Base-by-base conservation (phyloP, 371 early-diverging fungal genomes). In the Apophysomyces sp. region DNA sequence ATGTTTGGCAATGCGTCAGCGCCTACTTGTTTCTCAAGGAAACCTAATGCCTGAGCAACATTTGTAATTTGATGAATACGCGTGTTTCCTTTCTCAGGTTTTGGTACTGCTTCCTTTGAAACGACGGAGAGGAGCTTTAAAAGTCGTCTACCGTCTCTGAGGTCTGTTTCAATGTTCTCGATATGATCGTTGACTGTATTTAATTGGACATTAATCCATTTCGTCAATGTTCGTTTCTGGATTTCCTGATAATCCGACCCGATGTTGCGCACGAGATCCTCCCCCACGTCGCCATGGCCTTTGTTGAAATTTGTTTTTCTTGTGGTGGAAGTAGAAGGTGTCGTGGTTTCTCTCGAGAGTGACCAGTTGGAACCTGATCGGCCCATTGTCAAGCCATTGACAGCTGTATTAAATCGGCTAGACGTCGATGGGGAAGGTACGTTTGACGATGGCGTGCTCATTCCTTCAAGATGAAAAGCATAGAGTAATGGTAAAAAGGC, bases 1-100 rank as follows among this genome's bases (percentile, higher is more conserved):
- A 94, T 90, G 65, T 92, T 87, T 6, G 86, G 77, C 58, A 94
- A 71, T 15, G 80, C 69, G n/a, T 85, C 85, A 4, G 86, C 78
- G 37, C 86, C 88, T 3, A 85, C 66, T 37, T 82, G 84, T 34
- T 74, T 72, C 65, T 86, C 83, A 36, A 95, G 63, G 67, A 86
- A 92, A 7, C 75, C 65, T 21, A 95, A 66, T 2, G 91, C 85
- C 58, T 87, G 88, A 61, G 87, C 80, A 49, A 93, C 88, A 69
- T 94, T 95, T 24, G 92, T 83, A 31, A 93, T 78, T 59, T 91
- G 91, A 66, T 93, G 91, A 55, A 93, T 90, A 44, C 91, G 86
- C 74, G 86, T 86, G 55, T 84, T 82, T 72, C 83, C 83, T 36
- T 76, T 65, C 66, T 89, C 90, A 7, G 86, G 87, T 41, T 83